Evolutionary conservation across 768 basidiomycete genomes (phyloP), one percentile per base, ranked within the genome.

Genomic region (Rubroboletus satanas): DNA sequence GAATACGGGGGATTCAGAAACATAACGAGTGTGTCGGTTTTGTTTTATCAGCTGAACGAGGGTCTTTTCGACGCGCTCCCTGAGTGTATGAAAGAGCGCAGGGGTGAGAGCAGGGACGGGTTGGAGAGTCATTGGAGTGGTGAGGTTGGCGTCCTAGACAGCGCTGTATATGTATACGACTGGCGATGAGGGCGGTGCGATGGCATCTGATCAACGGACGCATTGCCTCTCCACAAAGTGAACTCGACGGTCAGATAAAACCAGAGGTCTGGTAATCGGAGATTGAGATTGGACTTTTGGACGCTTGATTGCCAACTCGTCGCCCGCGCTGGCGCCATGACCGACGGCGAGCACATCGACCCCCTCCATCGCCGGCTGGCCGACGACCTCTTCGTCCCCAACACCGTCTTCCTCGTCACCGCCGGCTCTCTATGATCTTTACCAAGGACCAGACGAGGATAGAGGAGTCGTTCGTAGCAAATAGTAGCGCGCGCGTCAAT

Each of bases 381-480:
- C 61, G 63, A 60, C 56, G 75, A 77, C 48, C 35, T 46, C 33
- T 12, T 50, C 52, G 37, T 65, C 41, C 53, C 61, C 64, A 70
- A 71, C 49, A 62, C 69, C 48, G 56, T 79, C 49, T 54, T 81
- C 54, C 69, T 80, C 54, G 73, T 76, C 37, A 77, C 75, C 2
- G 73, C 81, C 31, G 66, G 78, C 33, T 74, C 77, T 0, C 66
- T 82, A n/a, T n/a, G n/a, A n/a, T n/a, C n/a, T n/a, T n/a, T n/a
- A n/a, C n/a, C n/a, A n/a, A n/a, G n/a, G n/a, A n/a, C n/a, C n/a
- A n/a, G n/a, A n/a, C n/a, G n/a, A 21, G 21, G 2, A 21, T 21
- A 21, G 21, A 21, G 21, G 21, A 21, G 21, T 21, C 21, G 21
- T 21, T 21, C 21, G 21, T 21, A 2, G 21, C 21, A 21, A 21